Conservation (phyloP, 2,329 filamentous ascomycete genomes). For the Colletotrichum tofieldiae region DNA sequence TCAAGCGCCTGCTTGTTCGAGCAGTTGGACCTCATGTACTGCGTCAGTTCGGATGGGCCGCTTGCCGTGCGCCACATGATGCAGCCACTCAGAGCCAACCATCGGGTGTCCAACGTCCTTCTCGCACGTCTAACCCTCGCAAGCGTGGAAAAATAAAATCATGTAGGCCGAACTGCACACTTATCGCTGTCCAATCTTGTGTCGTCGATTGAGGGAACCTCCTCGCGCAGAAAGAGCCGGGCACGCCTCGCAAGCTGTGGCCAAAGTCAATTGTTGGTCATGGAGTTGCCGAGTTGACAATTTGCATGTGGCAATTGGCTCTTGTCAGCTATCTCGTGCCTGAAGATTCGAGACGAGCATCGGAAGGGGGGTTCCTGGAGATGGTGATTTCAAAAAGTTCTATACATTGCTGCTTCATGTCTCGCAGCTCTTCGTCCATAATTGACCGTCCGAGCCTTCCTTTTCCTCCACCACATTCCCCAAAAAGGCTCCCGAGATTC, state of each 20-base stretch:
- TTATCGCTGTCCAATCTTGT: constrained; percentile 43
- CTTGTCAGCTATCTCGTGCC: constrained; percentile 36
- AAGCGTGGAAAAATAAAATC: constrained; percentile 31
- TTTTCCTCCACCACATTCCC: constrained; percentile 8
- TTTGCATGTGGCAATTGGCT: constrained; percentile 39
- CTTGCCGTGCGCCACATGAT: constrained; percentile 20
- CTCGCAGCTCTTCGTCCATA: constrained; percentile 15
- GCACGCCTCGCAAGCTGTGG: constrained; percentile 24
- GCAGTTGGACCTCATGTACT: constrained; percentile 26
- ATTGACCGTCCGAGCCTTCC: constrained; percentile 35
- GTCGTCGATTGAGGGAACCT: constrained; percentile 37
- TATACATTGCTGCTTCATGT: constrained; percentile 30
- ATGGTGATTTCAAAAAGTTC: constrained; percentile 25
- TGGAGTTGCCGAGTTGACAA: constrained; percentile 19
- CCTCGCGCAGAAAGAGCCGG: constrained; percentile 33
- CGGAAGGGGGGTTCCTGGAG: constrained; percentile 16
- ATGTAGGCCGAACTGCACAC: constrained; percentile 36
- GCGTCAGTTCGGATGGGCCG: constrained; percentile 37
- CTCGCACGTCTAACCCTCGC: constrained; percentile 31
- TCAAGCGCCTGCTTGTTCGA: constrained; percentile 34
- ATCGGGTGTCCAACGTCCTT: constrained; percentile 23
- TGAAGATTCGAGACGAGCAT: constrained; percentile 27
- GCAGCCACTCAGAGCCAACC: constrained; percentile 34
- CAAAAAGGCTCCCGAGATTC: constrained; percentile 5
- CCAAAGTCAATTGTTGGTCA: constrained; percentile 25